These are phyloP conservation scores for Cryptosporidium tyzzeri DNA, from an alignment of 169 alveolate genomes.

Conservation along the genomic window DNA sequence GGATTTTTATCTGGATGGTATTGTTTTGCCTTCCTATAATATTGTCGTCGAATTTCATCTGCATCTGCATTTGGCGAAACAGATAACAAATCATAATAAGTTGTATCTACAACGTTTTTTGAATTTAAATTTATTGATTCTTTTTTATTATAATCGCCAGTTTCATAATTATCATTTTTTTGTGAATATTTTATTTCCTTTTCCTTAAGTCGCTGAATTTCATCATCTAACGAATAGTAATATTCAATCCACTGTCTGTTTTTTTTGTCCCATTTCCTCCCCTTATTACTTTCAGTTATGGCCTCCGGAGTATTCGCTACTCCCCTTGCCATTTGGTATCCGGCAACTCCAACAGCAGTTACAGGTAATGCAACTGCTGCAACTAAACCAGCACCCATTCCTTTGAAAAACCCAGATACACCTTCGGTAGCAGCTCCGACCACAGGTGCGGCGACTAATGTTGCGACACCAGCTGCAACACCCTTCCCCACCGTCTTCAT, in stretches of 20 bases:
- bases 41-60: slow-evolving; percentile 82
- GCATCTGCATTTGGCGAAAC: slow-evolving; percentile 87
- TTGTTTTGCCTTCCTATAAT: slow-evolving; percentile 89
- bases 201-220: slow-evolving; percentile 77
- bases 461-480: slow-evolving; percentile 89
- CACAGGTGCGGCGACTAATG: slow-evolving; percentile 88
- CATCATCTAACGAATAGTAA: slow-evolving; percentile 86
- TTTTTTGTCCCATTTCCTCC: slow-evolving; percentile 90
- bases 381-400: slow-evolving; percentile 89
- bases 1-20: slow-evolving; percentile 95
- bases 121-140: not conserved
- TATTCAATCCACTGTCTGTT: slow-evolving; percentile 86
- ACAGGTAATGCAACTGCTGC: slow-evolving; percentile 90
- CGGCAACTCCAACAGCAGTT: slow-evolving; percentile 89
- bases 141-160: not conserved
- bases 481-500: slow-evolving; percentile 90
- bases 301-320: slow-evolving; percentile 90
- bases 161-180: slow-evolving; percentile 14
- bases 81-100: slow-evolving; percentile 85
- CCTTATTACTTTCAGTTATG: slow-evolving; percentile 85
- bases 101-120: slow-evolving; percentile 85
- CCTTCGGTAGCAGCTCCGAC: slow-evolving; percentile 91
- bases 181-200: slow-evolving; percentile 38
- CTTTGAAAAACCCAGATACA: slow-evolving; percentile 89
- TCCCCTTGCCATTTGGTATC: slow-evolving; percentile 90